Conservation (phyloP, 1,284 basidiomycete species). For the Malassezia slooffiae region DNA sequence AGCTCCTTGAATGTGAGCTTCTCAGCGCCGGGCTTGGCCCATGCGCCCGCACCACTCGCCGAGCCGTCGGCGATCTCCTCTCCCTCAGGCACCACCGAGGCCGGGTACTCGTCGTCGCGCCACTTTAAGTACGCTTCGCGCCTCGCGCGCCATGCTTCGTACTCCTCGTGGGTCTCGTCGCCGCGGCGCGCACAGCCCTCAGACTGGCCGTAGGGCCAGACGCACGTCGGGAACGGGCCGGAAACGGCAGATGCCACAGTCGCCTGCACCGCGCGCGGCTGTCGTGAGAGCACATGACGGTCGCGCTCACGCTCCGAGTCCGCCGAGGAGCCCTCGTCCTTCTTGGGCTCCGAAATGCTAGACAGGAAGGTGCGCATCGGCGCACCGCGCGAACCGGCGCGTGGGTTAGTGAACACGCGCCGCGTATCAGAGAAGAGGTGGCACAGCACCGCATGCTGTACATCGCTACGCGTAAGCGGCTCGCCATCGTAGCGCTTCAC, state of each 20-base stretch:
- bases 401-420: slow-evolving; percentile 61
- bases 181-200: slow-evolving; percentile 27
- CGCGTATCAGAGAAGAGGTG: slow-evolving; percentile 63
- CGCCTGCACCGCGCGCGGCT: slow-evolving; percentile 10
- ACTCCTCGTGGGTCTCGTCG: slow-evolving; percentile 32
- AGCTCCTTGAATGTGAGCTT: slow-evolving; percentile 63
- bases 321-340: not conserved
- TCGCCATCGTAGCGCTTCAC: slow-evolving; percentile 44
- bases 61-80: slow-evolving; percentile 1
- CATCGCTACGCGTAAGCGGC: slow-evolving; percentile 51
- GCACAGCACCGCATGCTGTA: slow-evolving; percentile 71
- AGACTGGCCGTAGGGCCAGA: slow-evolving; percentile 40
- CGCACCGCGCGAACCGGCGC: slow-evolving; percentile 18
- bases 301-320: slow-evolving; percentile 1
- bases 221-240: slow-evolving; percentile 21
- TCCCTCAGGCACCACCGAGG: slow-evolving; percentile 7
- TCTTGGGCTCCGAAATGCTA: not conserved
- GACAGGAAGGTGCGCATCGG: slow-evolving; percentile 15
- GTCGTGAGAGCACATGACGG: slow-evolving; percentile 1
- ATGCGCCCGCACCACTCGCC: slow-evolving; percentile 15
- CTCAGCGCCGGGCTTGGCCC: slow-evolving; percentile 26
- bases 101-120: slow-evolving; percentile 12
- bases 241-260: slow-evolving; percentile 5
- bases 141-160: slow-evolving; percentile 18
- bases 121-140: slow-evolving; percentile 6